Conservation (phyloP, 1,284 basidiomycete genomes). For the Ustilago sp. region DNA sequence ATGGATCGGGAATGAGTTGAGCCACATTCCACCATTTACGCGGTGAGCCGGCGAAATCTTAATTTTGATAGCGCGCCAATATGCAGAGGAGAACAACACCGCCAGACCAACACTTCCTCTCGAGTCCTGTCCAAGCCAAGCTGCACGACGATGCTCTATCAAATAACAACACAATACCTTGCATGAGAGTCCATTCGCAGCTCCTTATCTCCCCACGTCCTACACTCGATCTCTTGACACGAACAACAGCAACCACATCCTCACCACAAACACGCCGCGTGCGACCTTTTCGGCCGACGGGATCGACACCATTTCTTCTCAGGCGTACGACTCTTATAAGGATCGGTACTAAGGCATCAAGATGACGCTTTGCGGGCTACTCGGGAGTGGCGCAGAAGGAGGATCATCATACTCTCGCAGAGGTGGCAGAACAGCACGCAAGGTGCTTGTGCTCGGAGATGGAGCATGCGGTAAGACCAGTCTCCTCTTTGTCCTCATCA, state of each 20-base stretch:
- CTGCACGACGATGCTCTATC: not conserved
- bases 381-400: not conserved
- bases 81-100: conserved; percentile 2
- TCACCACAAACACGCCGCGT: not conserved
- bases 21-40: conserved; percentile 15
- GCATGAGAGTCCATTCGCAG: not conserved
- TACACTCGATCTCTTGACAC: not conserved
- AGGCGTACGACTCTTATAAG: not conserved
- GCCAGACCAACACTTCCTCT: conserved; percentile 10
- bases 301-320: not conserved
- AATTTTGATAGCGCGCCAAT: not conserved
- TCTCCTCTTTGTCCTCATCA: conserved; percentile 44
- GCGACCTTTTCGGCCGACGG: not conserved
- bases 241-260: not conserved
- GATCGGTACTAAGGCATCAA: not conserved
- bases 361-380: conserved; percentile 30
- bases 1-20: conserved; percentile 15
- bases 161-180: not conserved
- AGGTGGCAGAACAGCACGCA: conserved; percentile 64
- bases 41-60: not conserved
- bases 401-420: not conserved
- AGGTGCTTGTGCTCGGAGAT: conserved; percentile 88
- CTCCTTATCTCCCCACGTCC: not conserved
- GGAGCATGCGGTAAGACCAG: conserved; percentile 54
- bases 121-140: not conserved